Base-by-base conservation (phyloP, 768 basidiomycete genomes). In the Coprinopsis cinerea region DNA sequence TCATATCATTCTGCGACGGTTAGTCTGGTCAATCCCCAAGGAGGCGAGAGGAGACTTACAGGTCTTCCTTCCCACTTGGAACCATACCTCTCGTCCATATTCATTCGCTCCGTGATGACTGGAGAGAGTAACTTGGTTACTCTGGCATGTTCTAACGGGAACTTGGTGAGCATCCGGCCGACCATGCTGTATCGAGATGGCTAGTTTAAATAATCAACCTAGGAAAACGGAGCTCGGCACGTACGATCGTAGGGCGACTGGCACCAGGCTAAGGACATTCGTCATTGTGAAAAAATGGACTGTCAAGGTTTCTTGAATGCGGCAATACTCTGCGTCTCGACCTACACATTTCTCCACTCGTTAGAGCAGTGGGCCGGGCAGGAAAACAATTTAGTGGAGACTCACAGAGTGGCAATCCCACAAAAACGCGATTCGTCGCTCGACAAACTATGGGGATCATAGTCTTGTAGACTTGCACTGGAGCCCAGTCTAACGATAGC, bases 331-430 rank as follows among this genome's bases (percentile, higher is more conserved):
- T 2, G 56, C 53, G 51, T 77, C 54, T 1, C 69, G 61, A 55
- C 76, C 76, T 78, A 44, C 20, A 1, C 13, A 41, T n/a, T 17
- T 13, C 24, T 11, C 36, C 25, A 13, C 9, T 14, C 14, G 18
- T 10, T 2, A 42, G 10, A 41, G 30, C 30, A 32, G 23, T 32
- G 17, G 13, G 18, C 36, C 35, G n/a, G 25, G 22, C 35, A n/a
- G 53, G 10, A 40, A 18, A 2, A 41, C 30, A 32, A 9, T 32
- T 7, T 32, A 15, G 30, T 32, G 30, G 30, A 32, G 7, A 42
- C 68, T 43, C 48, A 76, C 76, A 77, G 10, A 75, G 54, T 1
- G 74, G 71, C 5, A 68, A 53, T 0, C 75, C 76, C 45, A 80
- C 69, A 48, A 78, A 75, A 7, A 71, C 52, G 2, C 75, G 63